Percentiles rank a stretch among this genome's conserved stretches.
phyloP scores from a whole-genome alignment of 306 rosid genomes.

The Castanospermum australe region DNA sequence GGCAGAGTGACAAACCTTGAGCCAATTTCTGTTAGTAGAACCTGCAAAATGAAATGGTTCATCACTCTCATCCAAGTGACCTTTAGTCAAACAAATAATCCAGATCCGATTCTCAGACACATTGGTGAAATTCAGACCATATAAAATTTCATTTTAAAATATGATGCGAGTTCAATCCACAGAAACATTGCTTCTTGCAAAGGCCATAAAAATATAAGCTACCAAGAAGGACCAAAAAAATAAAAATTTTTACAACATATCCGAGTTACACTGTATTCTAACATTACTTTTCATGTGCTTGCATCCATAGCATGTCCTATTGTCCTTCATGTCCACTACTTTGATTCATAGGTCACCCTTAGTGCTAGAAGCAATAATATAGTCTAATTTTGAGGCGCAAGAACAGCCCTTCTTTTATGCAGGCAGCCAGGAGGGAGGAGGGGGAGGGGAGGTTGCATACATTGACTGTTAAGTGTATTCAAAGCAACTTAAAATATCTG shows the following conservation, averaged over 20 bases:
- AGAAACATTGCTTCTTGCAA: no score
- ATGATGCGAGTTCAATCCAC: no score
- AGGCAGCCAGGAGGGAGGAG: neutral
- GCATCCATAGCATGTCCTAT: no score
- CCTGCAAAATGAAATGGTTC: conserved; percentile 48
- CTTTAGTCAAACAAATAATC: no score
- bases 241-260: no score
- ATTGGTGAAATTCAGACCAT: neutral
- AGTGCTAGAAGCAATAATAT: neutral
- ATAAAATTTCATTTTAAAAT: no score
- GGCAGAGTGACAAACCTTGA: conserved; percentile 97
- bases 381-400: neutral
- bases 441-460: neutral
- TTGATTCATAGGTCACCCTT: neutral
- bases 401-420: neutral
- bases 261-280: neutral
- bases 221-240: neutral
- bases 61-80: no score
- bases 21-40: conserved; percentile 95
- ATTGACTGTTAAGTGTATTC: neutral
- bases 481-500: conserved; percentile 23
- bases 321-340: neutral
- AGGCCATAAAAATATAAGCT: neutral
- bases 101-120: conserved; percentile 6
- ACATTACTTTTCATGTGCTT: conserved; percentile 8